Percentiles rank a stretch among this genome's conserved stretches.
Evolutionary conservation across 164 flowering plant genomes (phyloP).

Genomic region (Akebia trifoliata): DNA sequence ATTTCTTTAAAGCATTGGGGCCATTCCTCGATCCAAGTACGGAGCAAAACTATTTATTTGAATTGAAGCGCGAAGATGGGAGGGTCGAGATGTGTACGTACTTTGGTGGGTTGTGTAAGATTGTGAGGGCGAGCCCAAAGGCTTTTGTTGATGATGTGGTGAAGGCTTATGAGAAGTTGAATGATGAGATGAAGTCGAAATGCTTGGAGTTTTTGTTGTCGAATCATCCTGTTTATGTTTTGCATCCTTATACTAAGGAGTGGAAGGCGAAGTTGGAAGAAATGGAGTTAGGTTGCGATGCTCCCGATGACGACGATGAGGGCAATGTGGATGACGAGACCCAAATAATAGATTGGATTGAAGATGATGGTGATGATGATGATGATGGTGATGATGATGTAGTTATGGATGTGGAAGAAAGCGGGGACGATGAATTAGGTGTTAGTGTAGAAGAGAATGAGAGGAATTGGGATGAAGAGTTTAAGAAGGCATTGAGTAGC

Average conservation of each 20-base stretch:
- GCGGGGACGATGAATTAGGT: conserved; percentile 37
- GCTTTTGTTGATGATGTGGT: conserved; percentile 96
- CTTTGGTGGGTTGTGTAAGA: conserved; percentile 85
- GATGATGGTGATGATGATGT: conserved; percentile 17
- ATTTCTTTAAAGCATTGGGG: conserved; percentile 49
- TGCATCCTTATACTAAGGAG: conserved; percentile 94
- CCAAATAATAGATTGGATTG: conserved; percentile 61
- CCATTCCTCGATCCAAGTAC: conserved; percentile 78
- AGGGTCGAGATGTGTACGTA: conserved; percentile 74
- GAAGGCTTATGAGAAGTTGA: conserved; percentile 79
- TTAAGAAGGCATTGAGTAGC: conserved; percentile 58
- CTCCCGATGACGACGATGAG: conserved; percentile 69
- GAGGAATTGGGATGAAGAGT: conserved; percentile 72
- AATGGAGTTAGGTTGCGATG: conserved; percentile 90
- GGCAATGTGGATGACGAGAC: conserved; percentile 15
- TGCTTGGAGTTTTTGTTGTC: conserved; percentile 74
- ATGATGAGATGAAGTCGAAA: conserved; percentile 68
- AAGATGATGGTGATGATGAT: conserved; percentile 48
- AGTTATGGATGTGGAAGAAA: conserved; percentile 29
- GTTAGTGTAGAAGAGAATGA: conserved; percentile 41
- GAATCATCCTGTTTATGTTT: conserved; percentile 65
- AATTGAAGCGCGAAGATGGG: conserved; percentile 64
- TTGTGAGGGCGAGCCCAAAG: conserved; percentile 73
- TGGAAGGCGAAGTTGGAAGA: conserved; percentile 95
- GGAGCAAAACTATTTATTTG: conserved; percentile 55